phyloP scores from a whole-genome alignment of 345 rosid genomes.

The Erodium maritimum region DNA sequence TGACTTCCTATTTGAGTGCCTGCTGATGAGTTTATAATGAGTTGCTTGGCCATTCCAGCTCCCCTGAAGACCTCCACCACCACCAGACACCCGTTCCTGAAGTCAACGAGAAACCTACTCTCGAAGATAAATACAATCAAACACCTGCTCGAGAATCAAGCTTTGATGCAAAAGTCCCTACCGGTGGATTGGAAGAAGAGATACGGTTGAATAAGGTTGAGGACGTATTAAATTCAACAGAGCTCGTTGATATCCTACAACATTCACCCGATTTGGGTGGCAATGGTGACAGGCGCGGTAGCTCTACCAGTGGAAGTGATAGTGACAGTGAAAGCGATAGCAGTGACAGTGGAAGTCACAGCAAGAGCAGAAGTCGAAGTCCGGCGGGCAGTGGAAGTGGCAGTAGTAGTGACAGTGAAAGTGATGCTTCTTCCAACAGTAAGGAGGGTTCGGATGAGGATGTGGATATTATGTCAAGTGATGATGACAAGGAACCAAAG shows the following conservation, averaged over 20 bases:
- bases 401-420: slow-evolving; percentile 90
- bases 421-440: slow-evolving; percentile 78
- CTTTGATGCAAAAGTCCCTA: slow-evolving; percentile 27
- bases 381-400: slow-evolving; percentile 51
- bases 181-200: slow-evolving; percentile 22
- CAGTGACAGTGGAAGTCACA: slow-evolving; percentile 48
- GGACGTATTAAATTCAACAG: slow-evolving; percentile 28
- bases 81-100: slow-evolving; percentile 31
- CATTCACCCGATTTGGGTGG: slow-evolving; percentile 47
- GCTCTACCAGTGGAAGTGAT: slow-evolving; percentile 58
- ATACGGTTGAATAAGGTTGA: slow-evolving; percentile 26
- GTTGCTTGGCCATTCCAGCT: slow-evolving; percentile 31
- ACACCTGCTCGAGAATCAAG: slow-evolving; percentile 33
- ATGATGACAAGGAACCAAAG: slow-evolving; percentile 57
- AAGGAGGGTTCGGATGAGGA: slow-evolving; percentile 88
- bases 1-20: neutral
- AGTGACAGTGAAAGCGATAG: slow-evolving; percentile 62
- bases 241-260: slow-evolving; percentile 37
- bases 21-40: neutral
- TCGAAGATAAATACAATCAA: slow-evolving; percentile 32
- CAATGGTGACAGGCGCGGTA: slow-evolving; percentile 49
- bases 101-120: slow-evolving; percentile 18
- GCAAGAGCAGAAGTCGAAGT: slow-evolving; percentile 37
- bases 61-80: slow-evolving; percentile 48
- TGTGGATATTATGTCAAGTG: slow-evolving; percentile 80